Evolutionary conservation across 2,329 filamentous ascomycete genomes (phyloP), one percentile per base, ranked within the genome.

Genomic region (Ophiostoma perfectum): DNA sequence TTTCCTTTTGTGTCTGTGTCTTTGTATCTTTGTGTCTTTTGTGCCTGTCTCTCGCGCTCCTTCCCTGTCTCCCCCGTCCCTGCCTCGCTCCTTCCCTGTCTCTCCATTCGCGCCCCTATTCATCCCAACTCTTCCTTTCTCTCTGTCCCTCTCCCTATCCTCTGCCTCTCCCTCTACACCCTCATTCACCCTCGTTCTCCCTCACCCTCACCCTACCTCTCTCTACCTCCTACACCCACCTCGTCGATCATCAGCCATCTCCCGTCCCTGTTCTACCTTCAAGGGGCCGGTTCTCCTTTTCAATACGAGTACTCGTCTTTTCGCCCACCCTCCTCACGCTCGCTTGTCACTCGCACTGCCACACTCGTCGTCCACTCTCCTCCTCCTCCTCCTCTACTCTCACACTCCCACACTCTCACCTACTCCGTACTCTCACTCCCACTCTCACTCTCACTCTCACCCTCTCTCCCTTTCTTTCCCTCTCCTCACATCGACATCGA

Each of bases 11-110:
- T 73, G 47, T 73, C n/a, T 47, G 8, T 12, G n/a, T n/a, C n/a
- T n/a, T n/a, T n/a, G n/a, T n/a, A n/a, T n/a, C n/a, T 58, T 73
- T 73, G 71, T 73, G 70, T 71, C n/a, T 18, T 36, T 64, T 69
- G 72, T 73, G 47, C 73, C n/a, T 47, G 8, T 12, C 42, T 44
- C 42, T 44, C 12, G 8, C 42, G 8, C 8, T 2, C 12, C 4
- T 47, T 5, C 45, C n/a, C 14, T 47, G 9, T 47, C 12, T 12
- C 6, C 45, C 12, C 45, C 8, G 49, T 11, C 14, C 7, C n/a
- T 55, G 49, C 27, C 49, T 55, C 49, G 49, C 49, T 55, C 49
- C 49, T 73, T 72, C 72, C 73, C 69, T 71, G 73, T 72, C 73
- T 70, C 72, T 49, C 64, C 14, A 12, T 38, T 65, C 45, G 11